Conservation (phyloP, 2,329 filamentous ascomycete genomes). For the Aspergillus candidus region DNA sequence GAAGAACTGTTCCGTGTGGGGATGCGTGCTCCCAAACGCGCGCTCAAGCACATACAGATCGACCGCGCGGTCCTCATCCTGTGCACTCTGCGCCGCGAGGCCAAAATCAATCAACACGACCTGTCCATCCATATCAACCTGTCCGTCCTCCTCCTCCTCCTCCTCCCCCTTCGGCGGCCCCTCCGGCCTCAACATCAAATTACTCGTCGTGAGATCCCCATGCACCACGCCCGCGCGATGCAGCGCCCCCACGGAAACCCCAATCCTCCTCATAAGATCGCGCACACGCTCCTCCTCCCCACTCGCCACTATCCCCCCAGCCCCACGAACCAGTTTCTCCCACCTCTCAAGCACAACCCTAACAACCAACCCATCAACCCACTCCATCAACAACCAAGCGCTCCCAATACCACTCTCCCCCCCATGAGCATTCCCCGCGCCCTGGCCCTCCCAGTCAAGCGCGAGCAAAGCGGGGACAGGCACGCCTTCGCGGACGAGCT, state of each 20-base stretch:
- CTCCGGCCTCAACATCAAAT: constrained; percentile 70
- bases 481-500: constrained; percentile 72
- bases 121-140: constrained; percentile 53
- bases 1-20: constrained; percentile 72
- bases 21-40: constrained; percentile 92
- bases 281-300: constrained; percentile 49
- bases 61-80: constrained; percentile 90
- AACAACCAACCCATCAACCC: constrained; percentile 69
- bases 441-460: constrained; percentile 55
- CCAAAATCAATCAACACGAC: constrained; percentile 94
- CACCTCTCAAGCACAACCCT: constrained; percentile 63
- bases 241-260: constrained; percentile 64
- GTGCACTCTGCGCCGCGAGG: constrained; percentile 69
- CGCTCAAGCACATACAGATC: constrained; percentile 94
- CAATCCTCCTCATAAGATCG: constrained; percentile 64
- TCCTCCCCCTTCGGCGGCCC: constrained; percentile 4
- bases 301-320: constrained; percentile 27
- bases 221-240: constrained; percentile 85
- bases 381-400: constrained; percentile 78
- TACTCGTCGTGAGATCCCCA: constrained; percentile 94
- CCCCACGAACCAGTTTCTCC: constrained; percentile 47
- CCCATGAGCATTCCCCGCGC: constrained; percentile 24
- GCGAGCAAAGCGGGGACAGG: constrained; percentile 76
- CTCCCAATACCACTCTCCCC: constrained; percentile 52
- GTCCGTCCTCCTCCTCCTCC: constrained; percentile 6